phyloP scores from a whole-genome alignment of 352 stramenopile species.

The Phytopythium mirpurense region DNA sequence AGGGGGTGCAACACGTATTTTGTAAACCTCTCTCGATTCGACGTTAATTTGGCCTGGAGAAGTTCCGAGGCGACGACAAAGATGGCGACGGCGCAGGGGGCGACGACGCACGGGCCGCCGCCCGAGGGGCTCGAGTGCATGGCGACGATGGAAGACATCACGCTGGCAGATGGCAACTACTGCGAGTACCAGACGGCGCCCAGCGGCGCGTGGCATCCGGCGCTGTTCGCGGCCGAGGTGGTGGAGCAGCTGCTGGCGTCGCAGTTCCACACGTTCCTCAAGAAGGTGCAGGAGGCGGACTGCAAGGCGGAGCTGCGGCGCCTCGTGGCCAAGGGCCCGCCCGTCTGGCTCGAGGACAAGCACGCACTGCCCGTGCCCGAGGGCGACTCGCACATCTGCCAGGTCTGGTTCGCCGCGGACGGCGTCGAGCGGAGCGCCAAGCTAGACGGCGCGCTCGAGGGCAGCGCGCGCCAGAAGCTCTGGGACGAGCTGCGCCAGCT shows the following conservation, averaged over 20 bases:
- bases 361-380: constrained; percentile 85
- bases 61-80: not conserved
- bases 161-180: constrained; percentile 82
- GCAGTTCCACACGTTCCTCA: constrained; percentile 92
- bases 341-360: constrained; percentile 92
- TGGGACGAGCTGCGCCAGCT: constrained; percentile 70
- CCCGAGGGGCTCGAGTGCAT: constrained; percentile 88
- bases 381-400: constrained; percentile 86
- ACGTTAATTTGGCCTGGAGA: too few species aligned
- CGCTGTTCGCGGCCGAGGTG: constrained; percentile 66
- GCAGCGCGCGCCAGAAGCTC: constrained; percentile 69
- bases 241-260: constrained; percentile 80
- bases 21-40: too few species aligned
- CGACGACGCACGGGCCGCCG: constrained; percentile 64
- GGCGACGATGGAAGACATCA: constrained; percentile 95
- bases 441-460: constrained; percentile 85
- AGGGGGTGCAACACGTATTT: too few species aligned
- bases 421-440: constrained; percentile 81
- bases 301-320: constrained; percentile 93
- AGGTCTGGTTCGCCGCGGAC: constrained; percentile 89
- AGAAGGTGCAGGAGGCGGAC: constrained; percentile 90
- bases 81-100: constrained; percentile 11
- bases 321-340: constrained; percentile 87
- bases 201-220: constrained; percentile 85
- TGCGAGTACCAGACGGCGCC: constrained; percentile 91